Evolutionary conservation across 148 eudicot genomes (phyloP), one percentile per base, ranked within the genome.

Genomic region (Diospyros kaki): DNA sequence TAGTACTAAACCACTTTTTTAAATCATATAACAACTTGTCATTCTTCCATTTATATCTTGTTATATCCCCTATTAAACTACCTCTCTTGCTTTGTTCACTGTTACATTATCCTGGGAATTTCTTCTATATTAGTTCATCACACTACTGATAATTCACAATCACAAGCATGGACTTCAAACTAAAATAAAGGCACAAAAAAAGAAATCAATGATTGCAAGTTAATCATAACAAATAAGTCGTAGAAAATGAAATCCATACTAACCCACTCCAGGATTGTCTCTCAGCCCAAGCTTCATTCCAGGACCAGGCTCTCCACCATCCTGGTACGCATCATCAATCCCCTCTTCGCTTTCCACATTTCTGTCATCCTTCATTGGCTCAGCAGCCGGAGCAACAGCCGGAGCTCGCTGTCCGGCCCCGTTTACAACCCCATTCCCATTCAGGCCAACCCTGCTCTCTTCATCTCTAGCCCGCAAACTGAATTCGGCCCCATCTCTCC

Each of bases 241-340:
- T 13, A 68, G 15, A 8, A 38, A 39, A 51, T 18, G 71, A 65
- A 74, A 66, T 45, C 51, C 44, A 75, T 64, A 87, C 97, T 83
- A 78, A 95, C 98, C 94, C 54, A 84, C 86, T 58, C 94, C 91
- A 1, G 97, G 94, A 78, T 85, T 86, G 45, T 95, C 97, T 71
- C 79, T 80, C 71, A 88, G 73, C 80, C 97, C 97, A 81, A 86
- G 82, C 65, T 88, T 83, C 81, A 95, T 79, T 76, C 70, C 74
- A 45, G 72, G 69, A 73, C 76, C 81, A 28, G 83, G 82, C 76
- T 89, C 93, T 68, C 82, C 87, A 12, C 71, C 79, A 77, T 82
- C 87, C 46, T 76, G 82, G 66, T 61, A 81, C 75, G 56, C 59
- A 43, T 72, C 66, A 48, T 48, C 6, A 8, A 59, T 76, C 56